Evolutionary conservation across 371 early-diverging fungal genomes (phyloP), one percentile per base, ranked within the genome.

Genomic region (Mucor circinelloides): DNA sequence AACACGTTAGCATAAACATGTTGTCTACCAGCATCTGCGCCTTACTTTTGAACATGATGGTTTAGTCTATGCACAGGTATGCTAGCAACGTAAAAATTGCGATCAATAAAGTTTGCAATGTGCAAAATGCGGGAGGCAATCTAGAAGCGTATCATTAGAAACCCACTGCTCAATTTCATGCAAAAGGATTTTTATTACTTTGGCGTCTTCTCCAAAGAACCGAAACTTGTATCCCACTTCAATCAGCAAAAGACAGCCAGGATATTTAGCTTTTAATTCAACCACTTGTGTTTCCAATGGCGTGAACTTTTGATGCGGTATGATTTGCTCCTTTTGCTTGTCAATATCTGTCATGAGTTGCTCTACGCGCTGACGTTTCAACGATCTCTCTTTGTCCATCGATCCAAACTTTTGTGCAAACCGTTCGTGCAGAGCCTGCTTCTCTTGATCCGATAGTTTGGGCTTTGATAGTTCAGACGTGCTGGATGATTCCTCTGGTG

Each of bases 151-250:
- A 28, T 19, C 12, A 25, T 10, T 36, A 31, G 27, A 30, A 15
- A 50, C 40, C 38, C 19, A 0, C 12, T 6, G 12, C 9, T 36
- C 13, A 34, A 36, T 36, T 36, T 36, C 36, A 52, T 25, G 63
- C 46, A 2, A 28, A 19, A 17, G 4, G 19, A 6, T 1, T 6
- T 4, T 27, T 64, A 63, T 32, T 81, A 85, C 83, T 74, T 82
- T 75, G 2, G 92, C 90, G 74, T 92, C 92, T 19, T 86, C 84
- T 15, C 89, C 94, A 80, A 95, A 95, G 61, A 95, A 93, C 15
- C 91, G 81, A 75, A 79, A 95, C 75, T 94, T 94, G 85, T 96
- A 95, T 15, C 96, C 96, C 0, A 95, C 95, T 74, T 96, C 96
- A 10, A 96, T 89, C 0, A 89, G 83, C 12, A 96, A 85, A 15